Evolutionary conservation across 129 eudicot species (phyloP).

Genomic region (Solidago caesia): DNA sequence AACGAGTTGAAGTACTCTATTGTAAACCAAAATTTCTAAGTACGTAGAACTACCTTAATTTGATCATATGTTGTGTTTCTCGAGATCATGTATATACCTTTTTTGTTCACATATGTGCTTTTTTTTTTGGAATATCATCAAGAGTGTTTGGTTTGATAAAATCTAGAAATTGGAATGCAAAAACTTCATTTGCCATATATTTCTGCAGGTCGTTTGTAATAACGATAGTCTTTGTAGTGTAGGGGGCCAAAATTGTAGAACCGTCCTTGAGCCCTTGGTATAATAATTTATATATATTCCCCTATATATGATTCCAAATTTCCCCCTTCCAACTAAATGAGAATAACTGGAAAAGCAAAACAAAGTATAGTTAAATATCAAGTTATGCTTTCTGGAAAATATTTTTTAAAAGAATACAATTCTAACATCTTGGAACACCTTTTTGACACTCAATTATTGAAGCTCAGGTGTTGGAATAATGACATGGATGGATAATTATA

Average conservation of each 20-base stretch:
- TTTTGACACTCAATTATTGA: conserved; percentile 17
- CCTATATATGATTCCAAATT: background rate
- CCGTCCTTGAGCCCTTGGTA: background rate
- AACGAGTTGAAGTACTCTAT: conserved; percentile 11
- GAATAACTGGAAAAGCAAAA: conserved; percentile 22
- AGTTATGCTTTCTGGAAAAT: background rate
- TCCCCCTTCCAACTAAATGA: background rate
- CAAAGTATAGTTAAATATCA: background rate
- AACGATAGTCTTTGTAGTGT: background rate
- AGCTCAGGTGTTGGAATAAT: background rate
- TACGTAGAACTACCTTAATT: too few relatives aligned
- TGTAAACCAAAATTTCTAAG: background rate
- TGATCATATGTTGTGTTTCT: too few relatives aligned
- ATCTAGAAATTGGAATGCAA: too few relatives aligned
- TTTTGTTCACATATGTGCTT: too few relatives aligned
- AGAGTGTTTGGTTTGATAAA: background rate
- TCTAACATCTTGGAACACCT: background rate
- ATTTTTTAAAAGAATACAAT: conserved; percentile 8
- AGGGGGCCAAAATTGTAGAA: background rate
- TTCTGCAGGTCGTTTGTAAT: background rate
- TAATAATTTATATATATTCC: background rate
- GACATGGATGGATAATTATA: conserved; percentile 9
- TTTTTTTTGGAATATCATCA: background rate
- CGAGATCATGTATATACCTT: too few relatives aligned
- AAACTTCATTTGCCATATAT: background rate